phyloP scores from a whole-genome alignment of 495 filamentous ascomycete species.

The Podospora didyma region DNA sequence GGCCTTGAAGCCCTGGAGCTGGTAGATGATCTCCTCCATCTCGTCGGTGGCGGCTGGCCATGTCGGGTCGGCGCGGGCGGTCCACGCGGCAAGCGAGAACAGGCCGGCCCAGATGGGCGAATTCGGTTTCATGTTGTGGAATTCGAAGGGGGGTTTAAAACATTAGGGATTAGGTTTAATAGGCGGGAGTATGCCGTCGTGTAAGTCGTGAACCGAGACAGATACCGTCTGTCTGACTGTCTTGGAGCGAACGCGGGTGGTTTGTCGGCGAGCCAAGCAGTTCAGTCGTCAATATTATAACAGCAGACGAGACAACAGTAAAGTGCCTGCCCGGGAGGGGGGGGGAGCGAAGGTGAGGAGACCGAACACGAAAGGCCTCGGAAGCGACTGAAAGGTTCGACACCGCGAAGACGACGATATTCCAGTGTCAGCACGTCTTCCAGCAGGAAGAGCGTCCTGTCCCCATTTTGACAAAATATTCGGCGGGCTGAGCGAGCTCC shows the following conservation, averaged over 20 bases:
- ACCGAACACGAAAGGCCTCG: not conserved
- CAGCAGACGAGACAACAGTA: not conserved
- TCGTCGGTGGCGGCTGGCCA: conserved; percentile 59
- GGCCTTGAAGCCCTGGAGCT: conserved; percentile 49
- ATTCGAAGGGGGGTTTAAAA: not conserved
- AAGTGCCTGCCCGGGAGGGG: too few relatives aligned
- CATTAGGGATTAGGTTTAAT: not conserved
- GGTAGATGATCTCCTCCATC: conserved; percentile 60
- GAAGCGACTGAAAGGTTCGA: not conserved
- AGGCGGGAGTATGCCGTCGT: not conserved
- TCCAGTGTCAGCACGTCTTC: not conserved
- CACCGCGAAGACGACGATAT: not conserved
- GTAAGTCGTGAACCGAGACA: not conserved
- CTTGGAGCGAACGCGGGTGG: not conserved
- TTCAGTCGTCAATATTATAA: too few relatives aligned
- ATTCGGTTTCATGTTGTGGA: conserved; percentile 21
- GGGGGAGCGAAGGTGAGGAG: not conserved
- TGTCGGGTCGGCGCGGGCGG: conserved; percentile 45
- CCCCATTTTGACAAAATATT: not conserved
- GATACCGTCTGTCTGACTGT: too few relatives aligned
- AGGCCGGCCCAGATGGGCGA: conserved; percentile 22
- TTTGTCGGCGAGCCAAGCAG: too few relatives aligned
- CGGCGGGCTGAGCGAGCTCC: not conserved
- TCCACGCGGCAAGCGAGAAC: conserved; percentile 26
- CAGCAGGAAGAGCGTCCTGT: not conserved